Evolutionary conservation across 768 basidiomycete genomes (phyloP).

Genomic region (Suillus luteus): DNA sequence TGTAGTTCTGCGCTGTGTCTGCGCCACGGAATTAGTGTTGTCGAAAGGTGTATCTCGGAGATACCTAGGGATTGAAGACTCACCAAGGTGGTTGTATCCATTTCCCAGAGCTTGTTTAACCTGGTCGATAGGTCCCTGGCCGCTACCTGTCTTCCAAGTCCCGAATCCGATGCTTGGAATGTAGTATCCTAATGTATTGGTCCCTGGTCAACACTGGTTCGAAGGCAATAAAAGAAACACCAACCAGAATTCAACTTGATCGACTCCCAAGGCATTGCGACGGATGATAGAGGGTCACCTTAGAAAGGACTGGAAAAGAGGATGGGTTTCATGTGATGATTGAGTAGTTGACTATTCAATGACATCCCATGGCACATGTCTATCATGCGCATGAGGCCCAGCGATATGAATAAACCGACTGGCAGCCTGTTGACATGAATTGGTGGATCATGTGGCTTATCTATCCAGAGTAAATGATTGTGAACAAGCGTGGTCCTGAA

Average conservation of each 20-base stretch:
- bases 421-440: not conserved
- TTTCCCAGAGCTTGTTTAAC: constrained; percentile 63
- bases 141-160: constrained; percentile 34
- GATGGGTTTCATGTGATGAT: not conserved
- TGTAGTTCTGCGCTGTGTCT: constrained; percentile 65
- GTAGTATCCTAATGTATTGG: not conserved
- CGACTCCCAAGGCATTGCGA: constrained; percentile 1
- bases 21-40: not conserved
- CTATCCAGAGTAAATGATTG: not conserved
- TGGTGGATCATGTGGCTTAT: not conserved
- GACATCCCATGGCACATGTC: not conserved
- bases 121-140: constrained; percentile 49
- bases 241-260: not conserved
- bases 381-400: not conserved
- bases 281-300: not conserved
- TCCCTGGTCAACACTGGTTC: not conserved
- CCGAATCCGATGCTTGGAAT: constrained; percentile 5
- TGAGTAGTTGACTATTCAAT: not conserved
- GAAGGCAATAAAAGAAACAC: not conserved
- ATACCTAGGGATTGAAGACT: constrained; percentile 15
- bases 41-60: not conserved
- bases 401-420: not conserved
- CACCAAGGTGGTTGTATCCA: constrained; percentile 66
- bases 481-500: not conserved
- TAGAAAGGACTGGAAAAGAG: not conserved